phyloP scores from a whole-genome alignment of 768 basidiomycete genomes.

The Amanita rimosa region DNA sequence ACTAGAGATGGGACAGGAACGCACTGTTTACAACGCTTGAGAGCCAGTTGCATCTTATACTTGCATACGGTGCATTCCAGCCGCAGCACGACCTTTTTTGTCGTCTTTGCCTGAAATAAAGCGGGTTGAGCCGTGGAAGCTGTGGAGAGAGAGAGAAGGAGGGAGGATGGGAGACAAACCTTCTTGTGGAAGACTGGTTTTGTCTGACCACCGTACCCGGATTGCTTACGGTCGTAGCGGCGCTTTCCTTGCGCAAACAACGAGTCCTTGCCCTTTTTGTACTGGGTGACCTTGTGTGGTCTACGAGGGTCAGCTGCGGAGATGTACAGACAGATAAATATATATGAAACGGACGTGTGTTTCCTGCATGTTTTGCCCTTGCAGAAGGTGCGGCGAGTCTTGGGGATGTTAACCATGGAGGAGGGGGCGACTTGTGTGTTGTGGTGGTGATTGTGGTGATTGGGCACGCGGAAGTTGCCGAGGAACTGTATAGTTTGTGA shows the following conservation, averaged over 20 bases:
- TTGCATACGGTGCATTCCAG: constrained; percentile 98
- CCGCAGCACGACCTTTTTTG: constrained; percentile 98
- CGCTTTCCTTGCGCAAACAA: constrained; percentile 98
- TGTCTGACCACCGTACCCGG: constrained; percentile 99
- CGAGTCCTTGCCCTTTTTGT: constrained; percentile 99
- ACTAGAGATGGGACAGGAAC: constrained; percentile 19
- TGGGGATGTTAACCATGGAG: constrained; percentile 92
- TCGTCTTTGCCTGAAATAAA: constrained; percentile 80
- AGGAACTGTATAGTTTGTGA: constrained; percentile 29
- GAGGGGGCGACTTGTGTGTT: constrained; percentile 13
- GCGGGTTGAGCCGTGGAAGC: neutral
- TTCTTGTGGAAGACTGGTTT: constrained; percentile 99
- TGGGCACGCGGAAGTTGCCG: constrained; percentile 23
- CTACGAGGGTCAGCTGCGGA: constrained; percentile 25
- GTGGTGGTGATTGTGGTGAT: constrained; percentile 24
- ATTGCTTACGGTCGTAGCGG: constrained; percentile 98
- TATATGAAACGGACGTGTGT: constrained; percentile 64
- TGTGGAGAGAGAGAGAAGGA: neutral
- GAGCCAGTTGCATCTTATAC: constrained; percentile 90
- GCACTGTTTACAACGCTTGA: constrained; percentile 99
- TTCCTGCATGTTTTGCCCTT: constrained; percentile 96
- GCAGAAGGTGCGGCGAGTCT: constrained; percentile 98
- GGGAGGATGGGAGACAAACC: constrained; percentile 29
- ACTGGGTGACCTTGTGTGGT: constrained; percentile 99
- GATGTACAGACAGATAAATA: neutral